Base-by-base conservation (phyloP, 495 filamentous ascomycete genomes). In the Podospora tetraspora region DNA sequence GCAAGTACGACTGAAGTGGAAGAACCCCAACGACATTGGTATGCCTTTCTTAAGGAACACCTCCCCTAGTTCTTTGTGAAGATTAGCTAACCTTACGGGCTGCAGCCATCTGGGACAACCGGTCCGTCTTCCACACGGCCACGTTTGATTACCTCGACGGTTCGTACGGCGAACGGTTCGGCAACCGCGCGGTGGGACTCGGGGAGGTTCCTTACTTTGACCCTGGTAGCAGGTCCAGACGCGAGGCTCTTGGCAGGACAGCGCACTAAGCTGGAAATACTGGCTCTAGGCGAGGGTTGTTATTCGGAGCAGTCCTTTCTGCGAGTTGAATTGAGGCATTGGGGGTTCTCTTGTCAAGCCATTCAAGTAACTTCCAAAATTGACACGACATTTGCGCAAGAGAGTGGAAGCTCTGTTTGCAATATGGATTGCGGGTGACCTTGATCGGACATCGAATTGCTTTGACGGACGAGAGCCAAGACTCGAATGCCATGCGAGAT, bases 31-130 rank as follows among this genome's bases (percentile, higher is more conserved):
- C 63, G 85, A 90, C 73, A 72, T 90, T 62, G 89, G 77, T 79
- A 34, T 66, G 76, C 13, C 34, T 52, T 23, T 22, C 12, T n/a
- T 6, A n/a, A 13, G 7, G 3, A 6, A 5, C 13, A 7, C 19
- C 56, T 5, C 21, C 8, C 3, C 8, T 8, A 19, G 3, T 5
- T 16, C 5, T 10, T 10, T 37, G 1, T 5, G 5, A 23, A 7
- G 27, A 16, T 21, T 57, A 11, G 23, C 63, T 29, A 10, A 60
- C 24, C 16, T 62, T n/a, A 21, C 13, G 34, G 34, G 34, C 19
- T 11, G 25, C 83, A 70, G 89, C 91, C 0, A 91, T 93, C 70
- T 93, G 91, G 91, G 91, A 92, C 76, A 92, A 93, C 70, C 77
- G 90, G 5, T 84, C 82, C 21, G 83, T 84, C 0, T 92, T 87